A percentile compares a stretch with the other conserved stretches of the same genome.
phyloP scores from a whole-genome alignment of 805 yeast species.

The Tetrapisispora namnaoensis region DNA sequence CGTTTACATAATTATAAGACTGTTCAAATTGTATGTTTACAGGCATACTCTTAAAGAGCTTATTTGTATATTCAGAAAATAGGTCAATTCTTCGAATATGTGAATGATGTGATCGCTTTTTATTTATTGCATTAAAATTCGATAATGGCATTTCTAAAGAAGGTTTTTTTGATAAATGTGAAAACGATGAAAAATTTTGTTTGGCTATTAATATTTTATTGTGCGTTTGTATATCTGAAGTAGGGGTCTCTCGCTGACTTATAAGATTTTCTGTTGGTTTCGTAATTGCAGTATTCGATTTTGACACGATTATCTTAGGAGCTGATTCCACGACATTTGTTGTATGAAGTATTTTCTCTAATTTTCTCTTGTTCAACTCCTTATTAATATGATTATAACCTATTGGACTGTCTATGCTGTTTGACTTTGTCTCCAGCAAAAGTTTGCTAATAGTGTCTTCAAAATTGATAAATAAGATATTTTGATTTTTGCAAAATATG shows the following conservation, averaged over 20 bases:
- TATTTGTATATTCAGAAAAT: slow-evolving; percentile 7
- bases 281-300: too few species aligned
- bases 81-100: neutral
- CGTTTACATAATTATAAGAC: neutral
- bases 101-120: neutral
- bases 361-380: too few species aligned
- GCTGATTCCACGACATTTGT: too few species aligned
- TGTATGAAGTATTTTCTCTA: too few species aligned
- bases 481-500: slow-evolving; percentile 20
- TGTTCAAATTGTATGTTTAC: neutral
- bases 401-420: neutral
- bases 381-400: too few species aligned
- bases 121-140: neutral
- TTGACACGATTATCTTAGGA: too few species aligned
- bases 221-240: neutral
- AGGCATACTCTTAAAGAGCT: neutral
- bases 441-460: neutral
- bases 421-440: neutral
- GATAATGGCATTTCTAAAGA: neutral
- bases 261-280: neutral
- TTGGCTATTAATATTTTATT: neutral
- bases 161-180: neutral
- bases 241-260: neutral
- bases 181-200: neutral
- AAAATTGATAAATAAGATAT: neutral